These are phyloP conservation scores for Panicum virgatum DNA, from an alignment of 202 grass and related monocot genomes.

Conservation along the genomic window DNA sequence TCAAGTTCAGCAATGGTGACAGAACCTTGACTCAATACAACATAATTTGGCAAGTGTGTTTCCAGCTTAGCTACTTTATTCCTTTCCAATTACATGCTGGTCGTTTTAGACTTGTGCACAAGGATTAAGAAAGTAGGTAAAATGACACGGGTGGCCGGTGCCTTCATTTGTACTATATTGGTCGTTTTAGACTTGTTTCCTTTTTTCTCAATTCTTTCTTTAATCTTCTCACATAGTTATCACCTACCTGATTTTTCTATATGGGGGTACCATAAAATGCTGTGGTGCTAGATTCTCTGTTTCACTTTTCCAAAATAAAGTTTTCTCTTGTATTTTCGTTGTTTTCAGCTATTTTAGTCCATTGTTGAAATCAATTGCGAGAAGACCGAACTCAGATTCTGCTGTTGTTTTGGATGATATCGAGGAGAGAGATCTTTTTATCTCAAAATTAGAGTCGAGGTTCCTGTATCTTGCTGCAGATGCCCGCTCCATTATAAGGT, in stretches of 20 bases:
- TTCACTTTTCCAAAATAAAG: constrained; percentile 15
- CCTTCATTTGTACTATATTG: neutral
- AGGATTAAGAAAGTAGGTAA: neutral
- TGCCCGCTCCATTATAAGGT: constrained; percentile 86
- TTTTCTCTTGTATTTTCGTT: constrained; percentile 3
- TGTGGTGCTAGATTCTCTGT: neutral
- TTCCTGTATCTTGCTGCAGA: constrained; percentile 97
- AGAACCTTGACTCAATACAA: neutral
- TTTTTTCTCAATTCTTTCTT: constrained; percentile 1
- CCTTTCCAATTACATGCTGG: neutral
- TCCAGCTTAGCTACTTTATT: neutral
- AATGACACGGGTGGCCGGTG: neutral
- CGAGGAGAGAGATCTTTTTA: constrained; percentile 80
- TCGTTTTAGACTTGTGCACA: neutral
- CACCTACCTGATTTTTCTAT: neutral
- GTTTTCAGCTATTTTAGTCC: constrained; percentile 90
- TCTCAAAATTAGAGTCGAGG: constrained; percentile 83
- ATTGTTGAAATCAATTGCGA: constrained; percentile 85
- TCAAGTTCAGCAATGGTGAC: neutral
- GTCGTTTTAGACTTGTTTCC: too few relatives aligned
- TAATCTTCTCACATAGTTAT: constrained; percentile 2
- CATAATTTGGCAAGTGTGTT: neutral
- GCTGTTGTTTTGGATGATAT: constrained; percentile 72
- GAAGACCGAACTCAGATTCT: constrained; percentile 47
- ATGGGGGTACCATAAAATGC: neutral